Evolutionary conservation across 768 basidiomycete genomes (phyloP).

Genomic region (Rhodosporidiobolus sp.): DNA sequence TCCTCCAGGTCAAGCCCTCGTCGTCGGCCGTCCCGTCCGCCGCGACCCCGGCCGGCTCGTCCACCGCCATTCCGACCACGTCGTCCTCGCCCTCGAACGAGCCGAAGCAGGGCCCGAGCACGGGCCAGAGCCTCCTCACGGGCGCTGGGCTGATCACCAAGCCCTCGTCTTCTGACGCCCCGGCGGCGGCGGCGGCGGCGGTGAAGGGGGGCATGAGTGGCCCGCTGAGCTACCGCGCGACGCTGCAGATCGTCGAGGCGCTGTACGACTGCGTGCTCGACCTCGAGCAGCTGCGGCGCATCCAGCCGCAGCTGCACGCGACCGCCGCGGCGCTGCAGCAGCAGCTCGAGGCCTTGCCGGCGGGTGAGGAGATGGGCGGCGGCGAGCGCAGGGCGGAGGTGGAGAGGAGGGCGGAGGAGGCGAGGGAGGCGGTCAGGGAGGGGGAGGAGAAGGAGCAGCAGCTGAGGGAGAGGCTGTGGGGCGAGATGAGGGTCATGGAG

Average conservation of each 20-base stretch:
- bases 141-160: constrained; percentile 30
- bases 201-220: neutral
- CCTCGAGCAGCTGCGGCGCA: constrained; percentile 77
- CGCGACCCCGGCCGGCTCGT: constrained; percentile 49
- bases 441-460: constrained; percentile 35
- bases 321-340: neutral
- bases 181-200: neutral
- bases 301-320: constrained; percentile 57
- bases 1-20: constrained; percentile 72
- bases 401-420: constrained; percentile 55
- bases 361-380: neutral
- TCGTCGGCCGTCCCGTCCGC: constrained; percentile 49
- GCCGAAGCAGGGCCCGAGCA: neutral
- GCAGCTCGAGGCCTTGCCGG: constrained; percentile 39
- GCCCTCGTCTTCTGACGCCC: neutral
- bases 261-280: constrained; percentile 79
- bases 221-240: constrained; percentile 70
- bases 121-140: constrained; percentile 23
- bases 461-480: constrained; percentile 72
- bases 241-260: constrained; percentile 72
- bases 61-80: constrained; percentile 53
- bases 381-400: constrained; percentile 26
- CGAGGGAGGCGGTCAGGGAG: constrained; percentile 47
- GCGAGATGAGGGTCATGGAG: constrained; percentile 74
- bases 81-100: neutral